Evolutionary conservation across 2,329 filamentous ascomycete species (phyloP).

Genomic region (Leptographium flavum): DNA sequence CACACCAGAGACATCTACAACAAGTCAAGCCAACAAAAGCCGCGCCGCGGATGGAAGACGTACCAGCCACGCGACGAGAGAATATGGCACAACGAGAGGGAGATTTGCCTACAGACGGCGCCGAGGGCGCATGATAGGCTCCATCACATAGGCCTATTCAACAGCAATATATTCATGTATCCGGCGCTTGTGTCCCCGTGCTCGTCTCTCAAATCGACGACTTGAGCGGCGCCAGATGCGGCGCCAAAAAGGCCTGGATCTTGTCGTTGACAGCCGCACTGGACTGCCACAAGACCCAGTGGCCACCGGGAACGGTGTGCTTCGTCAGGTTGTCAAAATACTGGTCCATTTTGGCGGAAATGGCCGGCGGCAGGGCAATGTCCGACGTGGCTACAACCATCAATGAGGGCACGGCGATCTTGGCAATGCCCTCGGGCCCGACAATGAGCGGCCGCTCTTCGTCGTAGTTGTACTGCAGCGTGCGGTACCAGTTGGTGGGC

Average conservation of each 20-base stretch:
- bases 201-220: constrained; percentile 19
- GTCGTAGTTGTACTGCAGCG: constrained; percentile 54
- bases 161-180: no score
- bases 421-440: constrained; percentile 31
- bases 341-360: constrained; percentile 59
- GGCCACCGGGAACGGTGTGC: constrained; percentile 51
- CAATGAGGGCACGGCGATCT: no score
- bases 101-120: no score
- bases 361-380: constrained; percentile 52
- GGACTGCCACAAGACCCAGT: constrained; percentile 75
- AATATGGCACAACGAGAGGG: no score
- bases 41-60: no score
- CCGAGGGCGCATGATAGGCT: no score
- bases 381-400: no score
- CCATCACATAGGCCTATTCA: no score
- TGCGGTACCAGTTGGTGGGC: constrained; percentile 82
- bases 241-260: constrained; percentile 53
- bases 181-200: no score
- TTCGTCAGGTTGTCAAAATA: constrained; percentile 50
- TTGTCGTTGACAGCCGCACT: constrained; percentile 55
- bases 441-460: constrained; percentile 51
- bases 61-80: no score
- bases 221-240: constrained; percentile 24
- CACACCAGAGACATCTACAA: no score
- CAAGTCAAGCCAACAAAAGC: no score